Evolutionary conservation across 2,329 filamentous ascomycete genomes (phyloP), one percentile per base, ranked within the genome.

Genomic region (Exophiala lecanii-corni): DNA sequence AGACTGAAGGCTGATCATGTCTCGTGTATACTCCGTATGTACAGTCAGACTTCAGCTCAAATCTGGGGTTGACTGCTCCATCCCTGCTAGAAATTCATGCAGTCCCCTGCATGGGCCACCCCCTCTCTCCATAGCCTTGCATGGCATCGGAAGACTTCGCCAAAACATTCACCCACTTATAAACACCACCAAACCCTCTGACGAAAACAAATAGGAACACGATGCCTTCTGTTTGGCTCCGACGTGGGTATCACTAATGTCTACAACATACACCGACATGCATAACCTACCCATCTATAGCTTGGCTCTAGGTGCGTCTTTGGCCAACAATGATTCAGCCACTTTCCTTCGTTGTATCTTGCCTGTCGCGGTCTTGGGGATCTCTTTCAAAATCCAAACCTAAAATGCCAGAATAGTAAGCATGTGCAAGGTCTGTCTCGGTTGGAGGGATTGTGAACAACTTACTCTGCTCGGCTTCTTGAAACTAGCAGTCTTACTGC

Each of bases 341-440:
- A 94, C 86, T 57, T 89, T 86, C 50, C 86, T 77, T 49, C 87
- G 73, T 67, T 94, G 87, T 46, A 94, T 84, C 73, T 94, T 94
- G 43, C 87, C 87, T 4, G 87, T 94, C n/a, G 87, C 86, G 3
- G 88, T 91, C 75, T 94, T 94, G 50, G 87, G 87, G 80, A 94
- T 94, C 53, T 82, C 69, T 45, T 87, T 76, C 25, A 86, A 86
- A 57, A 92, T 89, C 70, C 85, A 92, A 25, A 89, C 71, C 36
- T 17, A 15, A 7, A 36, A 12, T 10, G n/a, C 38, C 12, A 7
- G 23, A 28, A 15, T 18, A 5, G 20, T 43, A 36, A 39, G 39
- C 20, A 39, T 17, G 18, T 35, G 33, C 18, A 12, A 26, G 7
- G 7, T 12, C 12, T 5, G 3, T 5, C 12, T 28, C 19, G 15